Evolutionary conservation across 371 early-diverging fungal genomes (phyloP), one percentile per base, ranked within the genome.

Genomic region (Fennellomyces sp.): DNA sequence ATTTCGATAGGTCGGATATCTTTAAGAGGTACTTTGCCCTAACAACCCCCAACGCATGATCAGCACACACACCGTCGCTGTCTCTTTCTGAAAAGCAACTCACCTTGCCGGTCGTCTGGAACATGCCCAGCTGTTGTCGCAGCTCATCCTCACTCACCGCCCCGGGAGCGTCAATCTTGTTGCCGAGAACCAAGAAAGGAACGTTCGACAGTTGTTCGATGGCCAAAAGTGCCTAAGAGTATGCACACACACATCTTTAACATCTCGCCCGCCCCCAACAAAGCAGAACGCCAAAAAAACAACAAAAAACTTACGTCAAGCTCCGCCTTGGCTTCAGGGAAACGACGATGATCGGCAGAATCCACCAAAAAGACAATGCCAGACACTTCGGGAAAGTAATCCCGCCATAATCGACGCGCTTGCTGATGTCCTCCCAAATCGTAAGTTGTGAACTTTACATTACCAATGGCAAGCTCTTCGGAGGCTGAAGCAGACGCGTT

Each of bases 361-460:
- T 98, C 98, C 7, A 97, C 97, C 65, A 98, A 80, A 82, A 96
- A 98, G 59, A 97, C 97, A 66, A 98, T 96, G 48, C 95, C 98
- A 64, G 88, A 86, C 51, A 97, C 98, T 73, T 97, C 98, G 47
- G 98, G 96, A 78, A 97, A 97, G 77, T 98, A 98, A 70, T 98
- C 97, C 72, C 91, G 91, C 98, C 98, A 97, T 68, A 97, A 84
- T 69, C 98, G 89, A 66, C 98, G 95, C 30, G 98, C 95, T 79
- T 97, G 97, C 68, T 83, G 78, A 82, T 98, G 98, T 35, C 98
- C 98, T 66, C 98, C 98, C 68, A 98, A 83, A 86, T 98, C 98
- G 66, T 91, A 96, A 29, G 98, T 97, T 39, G 94, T 97, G 79
- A 98, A 97, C 72, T 90, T 91, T 68, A 97, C 91, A 68, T 94